Conservation (phyloP, 495 filamentous ascomycete species). For the Aspergillus conjunctus region DNA sequence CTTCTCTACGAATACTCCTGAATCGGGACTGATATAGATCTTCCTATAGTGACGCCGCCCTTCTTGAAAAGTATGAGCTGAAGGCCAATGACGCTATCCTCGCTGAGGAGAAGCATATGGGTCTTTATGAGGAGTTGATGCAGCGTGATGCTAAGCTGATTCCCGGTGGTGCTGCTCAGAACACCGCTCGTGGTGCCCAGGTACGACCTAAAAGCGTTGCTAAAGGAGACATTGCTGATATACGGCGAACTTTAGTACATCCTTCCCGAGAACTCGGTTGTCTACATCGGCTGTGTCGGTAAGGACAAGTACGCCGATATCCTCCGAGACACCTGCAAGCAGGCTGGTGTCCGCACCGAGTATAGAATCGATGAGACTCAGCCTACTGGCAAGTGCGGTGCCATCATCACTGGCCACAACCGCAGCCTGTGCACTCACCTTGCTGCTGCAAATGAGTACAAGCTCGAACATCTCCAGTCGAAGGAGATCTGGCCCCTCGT, state of each 20-base stretch:
- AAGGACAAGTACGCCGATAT: slow-evolving; percentile 87
- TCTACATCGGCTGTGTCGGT: slow-evolving; percentile 93
- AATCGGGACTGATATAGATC: slow-evolving; percentile 3
- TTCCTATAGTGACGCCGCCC: slow-evolving; percentile 56
- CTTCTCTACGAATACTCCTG: not conserved
- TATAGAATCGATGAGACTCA: slow-evolving; percentile 83
- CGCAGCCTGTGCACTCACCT: slow-evolving; percentile 93
- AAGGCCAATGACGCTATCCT: slow-evolving; percentile 98
- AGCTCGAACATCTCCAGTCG: slow-evolving; percentile 88
- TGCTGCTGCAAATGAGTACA: slow-evolving; percentile 94
- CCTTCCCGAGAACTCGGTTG: slow-evolving; percentile 78
- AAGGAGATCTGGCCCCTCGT: slow-evolving; percentile 89
- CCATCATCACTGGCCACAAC: slow-evolving; percentile 94
- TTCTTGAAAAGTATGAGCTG: slow-evolving; percentile 88
- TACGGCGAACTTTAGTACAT: slow-evolving; percentile 65
- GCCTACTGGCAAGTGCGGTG: slow-evolving; percentile 91
- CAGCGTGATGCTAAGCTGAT: slow-evolving; percentile 89
- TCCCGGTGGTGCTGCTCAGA: slow-evolving; percentile 95
- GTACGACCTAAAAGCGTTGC: slow-evolving; percentile 35
- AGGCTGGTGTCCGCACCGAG: slow-evolving; percentile 85
- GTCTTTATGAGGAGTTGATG: slow-evolving; percentile 87
- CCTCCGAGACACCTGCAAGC: slow-evolving; percentile 74
- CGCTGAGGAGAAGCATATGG: slow-evolving; percentile 84
- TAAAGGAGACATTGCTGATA: not conserved
- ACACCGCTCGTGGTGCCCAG: slow-evolving; percentile 93